These are phyloP conservation scores for Melocanna baccifera DNA, from an alignment of 176 grass and related monocot genomes.

Conservation along the genomic window DNA sequence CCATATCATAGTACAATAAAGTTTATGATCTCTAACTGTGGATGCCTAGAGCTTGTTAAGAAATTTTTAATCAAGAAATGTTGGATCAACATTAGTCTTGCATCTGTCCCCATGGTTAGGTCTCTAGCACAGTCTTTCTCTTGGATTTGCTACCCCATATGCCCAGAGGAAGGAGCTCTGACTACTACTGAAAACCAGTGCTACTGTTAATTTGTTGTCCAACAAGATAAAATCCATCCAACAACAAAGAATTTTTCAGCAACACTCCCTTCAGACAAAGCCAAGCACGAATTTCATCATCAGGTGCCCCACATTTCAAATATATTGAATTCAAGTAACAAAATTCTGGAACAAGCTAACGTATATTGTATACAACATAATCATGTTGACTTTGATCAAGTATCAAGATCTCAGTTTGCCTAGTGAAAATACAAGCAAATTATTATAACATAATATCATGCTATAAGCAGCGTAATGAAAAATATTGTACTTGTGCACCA, in stretches of 20 bases:
- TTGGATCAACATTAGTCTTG: background rate
- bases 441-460: background rate
- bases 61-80: background rate
- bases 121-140: background rate
- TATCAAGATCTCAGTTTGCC: background rate
- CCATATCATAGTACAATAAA: background rate
- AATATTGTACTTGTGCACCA: background rate
- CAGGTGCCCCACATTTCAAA: background rate
- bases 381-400: background rate
- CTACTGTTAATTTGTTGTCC: background rate
- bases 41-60: background rate
- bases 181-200: background rate
- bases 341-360: background rate
- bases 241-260: background rate
- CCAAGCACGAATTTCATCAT: background rate
- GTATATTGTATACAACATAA: background rate
- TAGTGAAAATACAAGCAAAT: background rate
- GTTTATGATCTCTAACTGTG: background rate
- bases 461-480: background rate
- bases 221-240: background rate
- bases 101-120: background rate
- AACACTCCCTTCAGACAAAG: background rate
- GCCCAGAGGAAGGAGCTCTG: background rate
- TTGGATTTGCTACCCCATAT: background rate
- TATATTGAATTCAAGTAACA: background rate